A percentile compares a stretch with the other conserved stretches of the same genome.
Evolutionary conservation across 768 basidiomycete genomes (phyloP).

Genomic region (Sistotremastrum suecicum): DNA sequence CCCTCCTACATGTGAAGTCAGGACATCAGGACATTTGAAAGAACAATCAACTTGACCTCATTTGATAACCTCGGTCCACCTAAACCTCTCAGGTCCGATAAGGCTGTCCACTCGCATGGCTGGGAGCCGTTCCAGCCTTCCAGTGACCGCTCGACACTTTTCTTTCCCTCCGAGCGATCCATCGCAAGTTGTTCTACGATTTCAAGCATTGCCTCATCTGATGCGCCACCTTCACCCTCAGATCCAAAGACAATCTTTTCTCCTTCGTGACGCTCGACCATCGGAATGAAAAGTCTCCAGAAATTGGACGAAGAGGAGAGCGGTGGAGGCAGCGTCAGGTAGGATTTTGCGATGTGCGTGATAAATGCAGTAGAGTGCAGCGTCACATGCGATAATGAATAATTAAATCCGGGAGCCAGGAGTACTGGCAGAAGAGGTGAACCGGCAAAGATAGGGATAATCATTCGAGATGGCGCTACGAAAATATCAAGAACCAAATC

Average conservation of each 20-base stretch:
- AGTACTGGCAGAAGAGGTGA: constrained; percentile 41
- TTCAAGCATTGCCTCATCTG: constrained; percentile 46
- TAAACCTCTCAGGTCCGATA: constrained; percentile 38
- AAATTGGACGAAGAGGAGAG: constrained; percentile 44
- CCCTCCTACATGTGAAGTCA: constrained; percentile 15
- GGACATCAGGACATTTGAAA: background rate
- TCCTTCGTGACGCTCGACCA: constrained; percentile 51
- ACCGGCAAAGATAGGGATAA: constrained; percentile 38
- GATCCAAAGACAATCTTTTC: constrained; percentile 47
- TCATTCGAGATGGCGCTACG: constrained; percentile 40
- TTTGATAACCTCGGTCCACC: background rate
- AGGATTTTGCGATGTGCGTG: constrained; percentile 50
- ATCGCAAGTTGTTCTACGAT: constrained; percentile 33
- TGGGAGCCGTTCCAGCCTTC: constrained; percentile 43
- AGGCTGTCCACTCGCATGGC: constrained; percentile 33
- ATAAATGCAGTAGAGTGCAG: constrained; percentile 64
- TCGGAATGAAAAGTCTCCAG: constrained; percentile 62
- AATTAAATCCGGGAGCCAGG: constrained; percentile 47
- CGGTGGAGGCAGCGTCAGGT: constrained; percentile 59
- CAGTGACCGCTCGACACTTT: constrained; percentile 42
- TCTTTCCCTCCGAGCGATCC: constrained; percentile 28
- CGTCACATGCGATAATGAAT: constrained; percentile 46
- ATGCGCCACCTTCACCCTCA: constrained; percentile 31
- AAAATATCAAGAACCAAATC: background rate
- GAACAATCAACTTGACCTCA: constrained; percentile 6